Evolutionary conservation across 306 rosid genomes (phyloP).

Genomic region (Malus sylvestris): DNA sequence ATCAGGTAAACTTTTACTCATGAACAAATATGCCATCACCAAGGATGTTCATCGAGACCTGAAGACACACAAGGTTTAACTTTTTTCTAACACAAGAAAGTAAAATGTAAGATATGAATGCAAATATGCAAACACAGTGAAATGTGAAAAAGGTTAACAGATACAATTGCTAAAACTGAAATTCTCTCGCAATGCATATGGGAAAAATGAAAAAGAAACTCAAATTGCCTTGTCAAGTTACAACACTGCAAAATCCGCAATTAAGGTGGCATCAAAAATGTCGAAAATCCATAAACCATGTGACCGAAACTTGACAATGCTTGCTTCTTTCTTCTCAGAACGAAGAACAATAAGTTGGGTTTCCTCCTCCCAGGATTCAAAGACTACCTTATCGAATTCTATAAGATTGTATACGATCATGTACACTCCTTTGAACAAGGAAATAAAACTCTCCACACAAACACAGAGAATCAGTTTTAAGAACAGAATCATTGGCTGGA

Average conservation of each 20-base stretch:
- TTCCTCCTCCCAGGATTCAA: neutral
- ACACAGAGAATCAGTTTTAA: neutral
- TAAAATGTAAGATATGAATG: neutral
- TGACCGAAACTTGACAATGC: neutral
- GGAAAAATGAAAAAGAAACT: neutral
- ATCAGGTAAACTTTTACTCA: too few relatives aligned
- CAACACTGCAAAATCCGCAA: neutral
- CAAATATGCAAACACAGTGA: too few relatives aligned
- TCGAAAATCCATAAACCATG: neutral
- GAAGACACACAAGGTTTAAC: neutral
- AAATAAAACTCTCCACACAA: neutral
- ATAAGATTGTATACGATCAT: neutral
- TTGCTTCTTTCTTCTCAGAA: neutral
- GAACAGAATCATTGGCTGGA: neutral
- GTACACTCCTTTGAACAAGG: neutral
- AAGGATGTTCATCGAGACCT: neutral
- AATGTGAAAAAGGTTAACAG: neutral
- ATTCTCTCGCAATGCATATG: neutral
- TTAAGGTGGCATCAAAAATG: neutral
- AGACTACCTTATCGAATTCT: neutral
- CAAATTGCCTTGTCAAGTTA: neutral
- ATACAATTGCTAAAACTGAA: neutral
- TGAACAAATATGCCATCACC: constrained; percentile 33
- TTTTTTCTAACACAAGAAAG: neutral
- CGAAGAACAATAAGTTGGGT: neutral